phyloP scores from a whole-genome alignment of 306 rosid genomes.

The Argentina anserina region DNA sequence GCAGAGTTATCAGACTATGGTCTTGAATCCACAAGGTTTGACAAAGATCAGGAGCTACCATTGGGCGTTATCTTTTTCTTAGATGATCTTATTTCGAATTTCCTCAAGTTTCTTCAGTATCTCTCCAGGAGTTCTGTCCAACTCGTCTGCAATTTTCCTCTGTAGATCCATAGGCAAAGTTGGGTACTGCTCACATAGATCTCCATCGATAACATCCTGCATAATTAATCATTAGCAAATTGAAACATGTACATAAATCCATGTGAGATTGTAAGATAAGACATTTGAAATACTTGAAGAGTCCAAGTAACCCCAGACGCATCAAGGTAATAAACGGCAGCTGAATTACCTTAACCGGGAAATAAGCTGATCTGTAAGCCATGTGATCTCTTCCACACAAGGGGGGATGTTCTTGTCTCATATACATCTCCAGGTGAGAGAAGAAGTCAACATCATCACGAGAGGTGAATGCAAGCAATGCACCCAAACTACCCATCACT shows the following conservation, averaged over 20 bases:
- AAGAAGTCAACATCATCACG: conserved; percentile 98
- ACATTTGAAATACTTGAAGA: neutral
- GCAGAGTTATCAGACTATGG: neutral
- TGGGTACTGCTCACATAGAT: conserved; percentile 96
- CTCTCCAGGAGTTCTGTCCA: conserved; percentile 96
- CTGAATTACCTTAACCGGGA: conserved; percentile 82
- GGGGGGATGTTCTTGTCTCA: conserved; percentile 98
- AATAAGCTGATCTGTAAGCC: conserved; percentile 94
- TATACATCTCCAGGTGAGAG: conserved; percentile 96
- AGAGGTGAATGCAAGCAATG: conserved; percentile 92
- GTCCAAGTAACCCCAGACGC: neutral
- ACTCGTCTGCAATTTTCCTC: conserved; percentile 96
- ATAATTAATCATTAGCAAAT: conserved; percentile 2
- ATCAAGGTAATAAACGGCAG: neutral
- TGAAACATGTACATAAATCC: neutral
- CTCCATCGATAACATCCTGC: conserved; percentile 72
- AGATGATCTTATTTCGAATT: conserved; percentile 87
- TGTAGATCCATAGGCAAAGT: conserved; percentile 93
- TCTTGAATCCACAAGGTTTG: neutral
- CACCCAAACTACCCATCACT: conserved; percentile 95
- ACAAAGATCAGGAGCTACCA: conserved; percentile 26
- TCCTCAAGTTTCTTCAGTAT: conserved; percentile 93
- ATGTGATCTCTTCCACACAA: conserved; percentile 98
- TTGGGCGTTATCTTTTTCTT: conserved; percentile 25
- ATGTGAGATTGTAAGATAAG: neutral